phyloP scores from a whole-genome alignment of 768 basidiomycete species.

The Zangia roseola region DNA sequence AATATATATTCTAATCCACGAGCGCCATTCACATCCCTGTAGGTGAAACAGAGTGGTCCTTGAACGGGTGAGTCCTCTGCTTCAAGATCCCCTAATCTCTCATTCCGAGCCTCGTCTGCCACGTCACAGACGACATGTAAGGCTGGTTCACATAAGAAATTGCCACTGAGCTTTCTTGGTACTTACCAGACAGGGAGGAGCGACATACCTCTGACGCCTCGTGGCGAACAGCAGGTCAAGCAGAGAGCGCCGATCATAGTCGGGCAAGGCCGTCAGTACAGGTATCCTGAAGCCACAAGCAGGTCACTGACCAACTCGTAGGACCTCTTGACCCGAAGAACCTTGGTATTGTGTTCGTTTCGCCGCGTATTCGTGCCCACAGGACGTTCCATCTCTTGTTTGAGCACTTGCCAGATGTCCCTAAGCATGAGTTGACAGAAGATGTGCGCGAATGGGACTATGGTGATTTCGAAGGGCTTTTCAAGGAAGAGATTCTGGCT shows the following conservation, averaged over 20 bases:
- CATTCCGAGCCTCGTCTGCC: slow-evolving; percentile 8
- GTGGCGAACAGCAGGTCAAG: slow-evolving; percentile 70
- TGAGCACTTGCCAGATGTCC: slow-evolving; percentile 42
- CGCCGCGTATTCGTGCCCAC: slow-evolving; percentile 85
- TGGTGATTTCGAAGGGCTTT: slow-evolving; percentile 85
- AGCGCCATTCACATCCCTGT: slow-evolving; percentile 1
- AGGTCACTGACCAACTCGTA: slow-evolving; percentile 26
- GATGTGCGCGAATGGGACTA: slow-evolving; percentile 87
- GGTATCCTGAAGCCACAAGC: neutral
- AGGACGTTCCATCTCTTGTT: slow-evolving; percentile 85
- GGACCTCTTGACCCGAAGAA: slow-evolving; percentile 79
- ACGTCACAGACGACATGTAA: slow-evolving; percentile 62
- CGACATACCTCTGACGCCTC: slow-evolving; percentile 83
- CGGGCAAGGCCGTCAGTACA: slow-evolving; percentile 69
- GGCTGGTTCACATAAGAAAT: slow-evolving; percentile 12
- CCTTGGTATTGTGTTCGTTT: slow-evolving; percentile 73
- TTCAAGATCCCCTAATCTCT: neutral
- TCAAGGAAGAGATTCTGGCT: slow-evolving; percentile 72
- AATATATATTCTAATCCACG: neutral
- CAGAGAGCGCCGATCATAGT: slow-evolving; percentile 65
- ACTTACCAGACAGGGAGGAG: slow-evolving; percentile 80
- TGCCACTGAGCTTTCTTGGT: slow-evolving; percentile 1
- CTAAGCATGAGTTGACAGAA: slow-evolving; percentile 60
- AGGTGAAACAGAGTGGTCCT: slow-evolving; percentile 95
- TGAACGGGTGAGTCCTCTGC: slow-evolving; percentile 60